Evolutionary conservation across 805 yeast genomes (phyloP).

Genomic region (Pichia scutulata): DNA sequence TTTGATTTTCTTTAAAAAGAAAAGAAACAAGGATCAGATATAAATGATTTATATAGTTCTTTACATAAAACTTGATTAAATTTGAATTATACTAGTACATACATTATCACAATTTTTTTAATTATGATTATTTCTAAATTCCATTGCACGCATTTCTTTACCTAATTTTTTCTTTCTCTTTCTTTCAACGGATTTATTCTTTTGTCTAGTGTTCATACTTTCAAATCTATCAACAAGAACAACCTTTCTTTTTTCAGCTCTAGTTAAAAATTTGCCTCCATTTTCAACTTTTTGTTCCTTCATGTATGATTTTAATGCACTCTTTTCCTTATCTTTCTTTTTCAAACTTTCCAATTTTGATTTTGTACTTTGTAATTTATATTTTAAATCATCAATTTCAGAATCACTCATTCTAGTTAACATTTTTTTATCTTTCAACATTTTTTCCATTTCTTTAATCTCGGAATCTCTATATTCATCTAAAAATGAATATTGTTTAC

Average conservation of each 20-base stretch:
- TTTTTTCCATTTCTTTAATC: slow-evolving; percentile 46
- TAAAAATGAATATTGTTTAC: slow-evolving; percentile 76
- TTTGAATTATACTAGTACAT: neutral
- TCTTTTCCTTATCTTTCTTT: slow-evolving; percentile 66
- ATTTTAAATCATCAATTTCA: slow-evolving; percentile 48
- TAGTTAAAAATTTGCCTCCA: slow-evolving; percentile 53
- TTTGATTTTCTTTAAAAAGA: neutral
- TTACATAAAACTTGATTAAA: neutral
- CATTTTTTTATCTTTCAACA: slow-evolving; percentile 48
- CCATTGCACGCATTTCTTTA: slow-evolving; percentile 55
- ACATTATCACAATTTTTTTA: neutral
- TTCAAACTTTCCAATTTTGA: slow-evolving; percentile 62
- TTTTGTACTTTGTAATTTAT: slow-evolving; percentile 52
- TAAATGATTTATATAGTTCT: neutral
- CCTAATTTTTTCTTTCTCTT: slow-evolving; percentile 82
- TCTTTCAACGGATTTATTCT: slow-evolving; percentile 78
- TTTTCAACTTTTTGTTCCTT: slow-evolving; percentile 37
- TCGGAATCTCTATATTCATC: slow-evolving; percentile 81
- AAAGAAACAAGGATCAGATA: neutral
- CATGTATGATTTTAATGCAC: slow-evolving; percentile 49
- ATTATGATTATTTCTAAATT: slow-evolving; percentile 14
- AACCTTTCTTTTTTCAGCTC: slow-evolving; percentile 64
- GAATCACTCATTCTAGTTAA: slow-evolving; percentile 32
- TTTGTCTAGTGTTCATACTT: slow-evolving; percentile 58
- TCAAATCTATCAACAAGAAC: slow-evolving; percentile 74